Conservation (phyloP, 768 basidiomycete species). For the Lentinula detonsa region DNA sequence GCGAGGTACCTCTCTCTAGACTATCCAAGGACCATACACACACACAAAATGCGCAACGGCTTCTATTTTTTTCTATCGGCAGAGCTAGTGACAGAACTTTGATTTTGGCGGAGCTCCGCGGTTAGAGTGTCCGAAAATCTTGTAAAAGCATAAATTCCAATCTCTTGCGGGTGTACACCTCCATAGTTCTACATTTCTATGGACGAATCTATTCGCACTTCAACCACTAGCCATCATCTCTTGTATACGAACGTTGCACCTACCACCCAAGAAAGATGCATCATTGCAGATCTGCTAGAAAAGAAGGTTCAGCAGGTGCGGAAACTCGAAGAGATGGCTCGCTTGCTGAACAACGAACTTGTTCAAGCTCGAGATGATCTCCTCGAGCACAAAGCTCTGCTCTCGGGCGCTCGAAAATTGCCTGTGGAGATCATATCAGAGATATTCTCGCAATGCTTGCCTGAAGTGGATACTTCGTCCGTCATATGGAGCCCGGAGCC, state of each 20-base stretch:
- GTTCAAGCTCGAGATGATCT: not conserved
- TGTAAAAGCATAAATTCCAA: not conserved
- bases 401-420: not conserved
- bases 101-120: not conserved
- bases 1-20: not conserved
- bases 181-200: not conserved
- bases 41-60: not conserved
- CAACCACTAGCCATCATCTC: not conserved
- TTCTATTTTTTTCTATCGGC: not conserved
- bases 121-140: not conserved
- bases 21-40: too few relatives aligned
- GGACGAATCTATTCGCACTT: not conserved
- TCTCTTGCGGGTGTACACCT: not conserved
- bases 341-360: not conserved
- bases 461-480: constrained; percentile 8
- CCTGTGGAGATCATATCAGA: constrained; percentile 22
- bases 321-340: not conserved
- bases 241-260: not conserved
- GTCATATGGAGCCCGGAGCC: not conserved
- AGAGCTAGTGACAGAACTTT: not conserved
- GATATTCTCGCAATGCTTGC: constrained; percentile 23
- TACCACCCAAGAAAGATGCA: not conserved
- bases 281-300: not conserved
- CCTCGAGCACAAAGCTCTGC: not conserved
- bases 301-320: not conserved